phyloP scores from a whole-genome alignment of 257 asterid species.

The Nicotiana benthamiana region DNA sequence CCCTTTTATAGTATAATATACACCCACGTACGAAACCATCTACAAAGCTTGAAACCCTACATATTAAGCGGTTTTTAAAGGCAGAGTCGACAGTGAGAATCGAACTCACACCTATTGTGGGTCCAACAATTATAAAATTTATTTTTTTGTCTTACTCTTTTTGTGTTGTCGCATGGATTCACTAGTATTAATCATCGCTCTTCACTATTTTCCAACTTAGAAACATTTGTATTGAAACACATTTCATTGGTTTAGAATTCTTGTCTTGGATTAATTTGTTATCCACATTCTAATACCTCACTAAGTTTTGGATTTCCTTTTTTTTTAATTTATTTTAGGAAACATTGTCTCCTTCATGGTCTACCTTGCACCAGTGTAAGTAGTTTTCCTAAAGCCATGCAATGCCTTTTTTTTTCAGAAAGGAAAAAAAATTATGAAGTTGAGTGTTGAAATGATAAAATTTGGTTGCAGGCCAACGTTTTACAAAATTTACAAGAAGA shows the following conservation, averaged over 20 bases:
- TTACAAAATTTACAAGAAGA: slow-evolving; percentile 42
- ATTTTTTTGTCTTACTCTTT: background rate
- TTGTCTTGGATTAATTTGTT: background rate
- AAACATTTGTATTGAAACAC: background rate
- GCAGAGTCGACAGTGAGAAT: too few species aligned
- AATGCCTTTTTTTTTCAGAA: too few species aligned
- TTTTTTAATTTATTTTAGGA: slow-evolving; percentile 25
- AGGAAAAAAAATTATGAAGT: background rate
- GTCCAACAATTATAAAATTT: background rate
- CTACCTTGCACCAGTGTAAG: slow-evolving; percentile 60
- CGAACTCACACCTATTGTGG: too few species aligned
- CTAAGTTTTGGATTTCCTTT: background rate
- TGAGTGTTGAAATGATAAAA: background rate
- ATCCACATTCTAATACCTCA: background rate
- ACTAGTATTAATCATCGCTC: background rate
- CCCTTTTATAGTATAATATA: too few species aligned
- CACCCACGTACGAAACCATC: background rate
- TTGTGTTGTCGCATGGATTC: background rate
- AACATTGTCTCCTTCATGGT: slow-evolving; percentile 61
- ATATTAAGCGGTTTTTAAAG: background rate
- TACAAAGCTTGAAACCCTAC: background rate
- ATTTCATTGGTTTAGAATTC: background rate
- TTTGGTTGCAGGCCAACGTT: slow-evolving; percentile 47
- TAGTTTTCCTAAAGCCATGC: background rate
- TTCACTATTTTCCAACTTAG: background rate